These are phyloP conservation scores for Nannizzia gypsea DNA, from an alignment of 2,329 filamentous ascomycete genomes.

Conservation along the genomic window DNA sequence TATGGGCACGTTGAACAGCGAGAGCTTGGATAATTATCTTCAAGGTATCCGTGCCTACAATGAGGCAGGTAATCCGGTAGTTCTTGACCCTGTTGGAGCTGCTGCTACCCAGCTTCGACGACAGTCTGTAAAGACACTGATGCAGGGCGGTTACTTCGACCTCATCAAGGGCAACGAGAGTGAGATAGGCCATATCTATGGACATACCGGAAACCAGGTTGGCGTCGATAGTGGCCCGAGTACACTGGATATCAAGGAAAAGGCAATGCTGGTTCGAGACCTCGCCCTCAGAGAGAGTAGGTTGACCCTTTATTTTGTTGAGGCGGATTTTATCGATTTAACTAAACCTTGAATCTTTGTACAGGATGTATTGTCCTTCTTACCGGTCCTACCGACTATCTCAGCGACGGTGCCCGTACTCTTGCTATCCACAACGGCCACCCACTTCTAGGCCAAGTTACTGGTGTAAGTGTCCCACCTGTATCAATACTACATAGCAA, in stretches of 20 bases:
- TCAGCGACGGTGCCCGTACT: constrained; percentile 61
- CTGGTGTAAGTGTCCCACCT: constrained; percentile 25
- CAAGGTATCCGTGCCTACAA: constrained; percentile 76
- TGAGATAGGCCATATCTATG: constrained; percentile 65
- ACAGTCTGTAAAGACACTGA: constrained; percentile 56
- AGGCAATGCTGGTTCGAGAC: constrained; percentile 49
- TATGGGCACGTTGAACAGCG: constrained; percentile 81
- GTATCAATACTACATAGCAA: background rate
- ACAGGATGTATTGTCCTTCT: constrained; percentile 57
- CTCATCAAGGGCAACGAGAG: constrained; percentile 91
- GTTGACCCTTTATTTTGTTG: constrained; percentile 3
- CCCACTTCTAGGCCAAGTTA: constrained; percentile 38
- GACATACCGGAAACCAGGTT: constrained; percentile 53
- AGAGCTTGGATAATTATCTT: constrained; percentile 58
- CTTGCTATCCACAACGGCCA: constrained; percentile 67
- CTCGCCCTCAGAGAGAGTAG: constrained; percentile 55
- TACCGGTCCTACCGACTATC: constrained; percentile 65
- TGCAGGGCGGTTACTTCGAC: constrained; percentile 65
- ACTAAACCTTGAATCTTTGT: background rate
- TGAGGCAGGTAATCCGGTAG: constrained; percentile 56
- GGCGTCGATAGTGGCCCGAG: constrained; percentile 69
- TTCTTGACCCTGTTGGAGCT: constrained; percentile 84
- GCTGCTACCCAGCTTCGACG: constrained; percentile 68
- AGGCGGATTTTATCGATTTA: background rate
- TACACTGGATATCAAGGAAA: constrained; percentile 42